Evolutionary conservation across 495 filamentous ascomycete genomes (phyloP).

Genomic region (Tuber melanosporum): DNA sequence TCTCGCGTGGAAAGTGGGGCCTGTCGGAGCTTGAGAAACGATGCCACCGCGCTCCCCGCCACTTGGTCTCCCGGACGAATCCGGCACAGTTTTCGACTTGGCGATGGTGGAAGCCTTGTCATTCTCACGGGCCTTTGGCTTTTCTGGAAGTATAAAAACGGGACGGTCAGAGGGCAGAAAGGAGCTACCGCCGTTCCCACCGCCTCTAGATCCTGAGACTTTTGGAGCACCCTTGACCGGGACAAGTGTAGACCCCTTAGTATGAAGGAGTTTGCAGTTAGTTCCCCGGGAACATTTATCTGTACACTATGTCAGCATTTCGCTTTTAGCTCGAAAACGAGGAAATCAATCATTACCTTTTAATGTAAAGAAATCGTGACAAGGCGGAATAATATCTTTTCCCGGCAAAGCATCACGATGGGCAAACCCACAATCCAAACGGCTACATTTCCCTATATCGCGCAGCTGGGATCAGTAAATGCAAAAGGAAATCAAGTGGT

Average conservation of each 20-base stretch:
- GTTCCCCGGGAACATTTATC: constrained; percentile 8
- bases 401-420: constrained; percentile 6
- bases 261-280: constrained; percentile 15
- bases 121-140: not conserved
- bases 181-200: not conserved
- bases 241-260: not conserved
- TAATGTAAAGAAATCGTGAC: constrained; percentile 8
- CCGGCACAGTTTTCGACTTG: not conserved
- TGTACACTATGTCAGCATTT: constrained; percentile 13
- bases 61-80: not conserved
- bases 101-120: not conserved
- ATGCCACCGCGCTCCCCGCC: not conserved
- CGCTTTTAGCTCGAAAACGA: constrained; percentile 1
- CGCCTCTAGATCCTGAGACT: not conserved
- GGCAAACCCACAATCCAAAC: constrained; percentile 10
- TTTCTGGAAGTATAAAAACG: not conserved
- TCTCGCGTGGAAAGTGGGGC: not conserved
- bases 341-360: constrained; percentile 19
- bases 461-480: not conserved
- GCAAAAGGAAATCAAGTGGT: not conserved
- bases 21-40: not conserved
- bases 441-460: constrained; percentile 18
- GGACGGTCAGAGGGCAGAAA: not conserved
- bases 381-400: constrained; percentile 12
- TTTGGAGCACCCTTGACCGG: not conserved